Percentiles rank a stretch among this genome's conserved stretches.
Evolutionary conservation across 352 stramenopile genomes (phyloP).

Genomic region (Pythium plurisporium): DNA sequence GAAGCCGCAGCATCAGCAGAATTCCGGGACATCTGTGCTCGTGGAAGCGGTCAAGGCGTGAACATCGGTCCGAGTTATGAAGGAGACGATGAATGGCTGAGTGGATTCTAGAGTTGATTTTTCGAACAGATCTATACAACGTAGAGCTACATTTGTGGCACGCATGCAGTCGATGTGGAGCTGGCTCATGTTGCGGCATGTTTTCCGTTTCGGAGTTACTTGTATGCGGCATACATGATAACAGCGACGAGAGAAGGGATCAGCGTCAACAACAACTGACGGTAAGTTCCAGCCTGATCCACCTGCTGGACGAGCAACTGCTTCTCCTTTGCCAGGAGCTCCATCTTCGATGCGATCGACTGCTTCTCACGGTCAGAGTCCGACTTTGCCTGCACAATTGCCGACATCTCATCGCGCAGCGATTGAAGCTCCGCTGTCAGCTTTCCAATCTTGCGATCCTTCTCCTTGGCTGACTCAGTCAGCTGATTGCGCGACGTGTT

Average conservation of each 20-base stretch:
- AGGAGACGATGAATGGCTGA: slow-evolving; percentile 71
- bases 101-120: slow-evolving; percentile 52
- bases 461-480: slow-evolving; percentile 49
- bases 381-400: slow-evolving; percentile 20
- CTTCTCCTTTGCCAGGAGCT: slow-evolving; percentile 37
- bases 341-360: slow-evolving; percentile 27
- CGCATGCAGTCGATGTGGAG: slow-evolving; percentile 1
- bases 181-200: background rate
- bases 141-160: slow-evolving; percentile 15
- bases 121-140: background rate
- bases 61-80: slow-evolving; percentile 74
- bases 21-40: slow-evolving; percentile 70
- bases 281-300: slow-evolving; percentile 58
- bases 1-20: slow-evolving; percentile 58
- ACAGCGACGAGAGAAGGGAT: slow-evolving; percentile 49
- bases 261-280: slow-evolving; percentile 45
- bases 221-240: slow-evolving; percentile 46
- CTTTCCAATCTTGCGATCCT: slow-evolving; percentile 69
- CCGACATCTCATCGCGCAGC: slow-evolving; percentile 38
- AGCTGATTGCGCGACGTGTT: slow-evolving; percentile 49
- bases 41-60: slow-evolving; percentile 39
- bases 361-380: slow-evolving; percentile 21
- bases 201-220: slow-evolving; percentile 24
- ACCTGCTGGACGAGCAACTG: slow-evolving; percentile 34
- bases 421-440: slow-evolving; percentile 45